Evolutionary conservation across 2,329 filamentous ascomycete genomes (phyloP), one percentile per base, ranked within the genome.

Genomic region (Diaporthe ilicicola): DNA sequence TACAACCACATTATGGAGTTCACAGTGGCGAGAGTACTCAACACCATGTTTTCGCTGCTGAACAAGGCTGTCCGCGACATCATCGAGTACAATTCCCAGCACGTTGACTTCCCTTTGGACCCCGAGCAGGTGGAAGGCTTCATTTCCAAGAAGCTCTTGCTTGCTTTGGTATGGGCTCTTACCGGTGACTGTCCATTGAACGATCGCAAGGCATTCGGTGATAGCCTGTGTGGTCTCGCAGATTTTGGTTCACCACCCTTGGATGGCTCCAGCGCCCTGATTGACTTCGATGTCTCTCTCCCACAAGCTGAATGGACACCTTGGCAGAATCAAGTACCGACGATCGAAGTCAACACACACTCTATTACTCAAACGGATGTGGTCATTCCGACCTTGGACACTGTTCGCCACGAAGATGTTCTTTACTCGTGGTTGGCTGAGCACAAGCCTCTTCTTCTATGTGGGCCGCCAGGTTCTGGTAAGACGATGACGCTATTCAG

Each of bases 401-500:
- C 97, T 34, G 93, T 99, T 54, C 94, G 96, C 37, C 96, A 99
- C 77, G 96, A 99, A 81, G 96, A 98, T 82, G 94, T 99, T n/a
- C 87, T 99, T 19, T 99, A 99, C 85, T 99, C 97, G 4, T 99
- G 96, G 96, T 90, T 99, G 54, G 96, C 97, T 19, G 96, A 99
- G 81, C 96, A 99, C 81, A 99, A 99, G 84, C 96, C 97, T 15
- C 87, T 99, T 22, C 86, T 99, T 66, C 92, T 99, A 19, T 99
- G 96, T 80, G 97, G 96, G 81, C 97, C 96, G 79, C 96, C 96
- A 71, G 96, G 96, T 84, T 99, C 96, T 65, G 96, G 96, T 87
- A 99, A 99, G 86, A 99, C 96, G 5, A 99, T 99, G 96, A 99
- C 96, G 13, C 86, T 99, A 15, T 99, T 99, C 85, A 98, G 95